Evolutionary conservation across 768 basidiomycete species (phyloP), one percentile per base, ranked within the genome.

Genomic region (Leccinum uliginosum): DNA sequence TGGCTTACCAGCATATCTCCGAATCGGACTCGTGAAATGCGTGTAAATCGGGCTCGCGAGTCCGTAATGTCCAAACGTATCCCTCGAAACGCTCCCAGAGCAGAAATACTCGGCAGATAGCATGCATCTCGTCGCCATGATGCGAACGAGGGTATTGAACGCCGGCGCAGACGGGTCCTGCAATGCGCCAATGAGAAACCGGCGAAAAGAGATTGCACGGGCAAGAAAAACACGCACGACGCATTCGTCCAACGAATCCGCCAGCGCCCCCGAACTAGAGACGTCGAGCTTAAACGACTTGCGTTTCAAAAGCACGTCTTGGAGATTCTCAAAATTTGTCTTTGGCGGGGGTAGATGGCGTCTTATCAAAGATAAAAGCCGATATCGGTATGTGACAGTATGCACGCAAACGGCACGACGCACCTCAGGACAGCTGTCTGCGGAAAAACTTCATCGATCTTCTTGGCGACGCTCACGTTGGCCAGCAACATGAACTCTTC

Each of bases 401-500:
- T 11, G 15, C 14, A 35, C 9, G 11, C 17, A 30, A 24, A 21
- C 6, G 21, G 35, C 8, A 11, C 10, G 11, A 59, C 67, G 24
- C 43, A 91, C 88, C 94, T 81, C 52, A 98, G 75, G 0, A 99
- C 95, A 3, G 95, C 92, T 2, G 96, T 98, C 69, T 93, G 90
- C 1, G 97, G 96, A 77, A 95, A 99, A 0, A 88, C 86, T 65
- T 96, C 91, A 66, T 96, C 89, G 15, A 97, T 98, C 73, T 89
- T 91, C 62, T 76, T 73, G 6, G 97, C 96, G 1, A 98, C 97
- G 61, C 88, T 91, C 63, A 96, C 89, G 65, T 98, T 99, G 6
- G 97, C 96, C 57, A 99, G 84, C 61, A 99, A 76, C 97, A 99
- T 99, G 74, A 99, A 98, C 71, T 98, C 97, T 72, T 99, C 97